These are phyloP conservation scores for Suillus sp. DNA, from an alignment of 768 basidiomycete genomes.

Conservation along the genomic window DNA sequence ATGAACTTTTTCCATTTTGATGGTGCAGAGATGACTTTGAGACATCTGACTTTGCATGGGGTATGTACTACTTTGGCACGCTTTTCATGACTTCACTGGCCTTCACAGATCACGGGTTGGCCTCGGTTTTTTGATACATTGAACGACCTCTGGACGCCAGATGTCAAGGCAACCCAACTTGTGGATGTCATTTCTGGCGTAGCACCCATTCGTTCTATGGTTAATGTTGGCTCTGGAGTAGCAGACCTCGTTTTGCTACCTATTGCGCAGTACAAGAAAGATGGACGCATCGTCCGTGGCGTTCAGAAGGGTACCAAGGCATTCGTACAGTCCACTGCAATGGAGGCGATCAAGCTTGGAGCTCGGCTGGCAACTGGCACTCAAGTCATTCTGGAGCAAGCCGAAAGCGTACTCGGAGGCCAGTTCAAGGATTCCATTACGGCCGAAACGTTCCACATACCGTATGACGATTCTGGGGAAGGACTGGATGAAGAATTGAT, in stretches of 20 bases:
- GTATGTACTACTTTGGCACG: constrained; percentile 50
- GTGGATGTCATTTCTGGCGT: constrained; percentile 97
- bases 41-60: constrained; percentile 89
- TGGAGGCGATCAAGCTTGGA: constrained; percentile 94
- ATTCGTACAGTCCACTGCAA: constrained; percentile 92
- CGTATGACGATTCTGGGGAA: constrained; percentile 35
- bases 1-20: constrained; percentile 99
- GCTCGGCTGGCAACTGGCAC: constrained; percentile 95
- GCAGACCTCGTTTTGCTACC: constrained; percentile 95
- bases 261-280: constrained; percentile 97
- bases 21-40: constrained; percentile 95
- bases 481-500: constrained; percentile 56
- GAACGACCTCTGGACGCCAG: constrained; percentile 99
- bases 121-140: constrained; percentile 83
- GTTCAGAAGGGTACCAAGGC: constrained; percentile 92
- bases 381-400: constrained; percentile 95
- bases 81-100: constrained; percentile 4
- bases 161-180: constrained; percentile 97
- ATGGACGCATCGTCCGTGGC: constrained; percentile 88
- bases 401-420: constrained; percentile 87
- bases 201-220: constrained; percentile 92
- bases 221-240: constrained; percentile 96
- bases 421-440: constrained; percentile 67
- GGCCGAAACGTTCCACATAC: constrained; percentile 63
- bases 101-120: constrained; percentile 86